Evolutionary conservation across 2,329 filamentous ascomycete genomes (phyloP).

Genomic region (Tolypocladium tropicale): DNA sequence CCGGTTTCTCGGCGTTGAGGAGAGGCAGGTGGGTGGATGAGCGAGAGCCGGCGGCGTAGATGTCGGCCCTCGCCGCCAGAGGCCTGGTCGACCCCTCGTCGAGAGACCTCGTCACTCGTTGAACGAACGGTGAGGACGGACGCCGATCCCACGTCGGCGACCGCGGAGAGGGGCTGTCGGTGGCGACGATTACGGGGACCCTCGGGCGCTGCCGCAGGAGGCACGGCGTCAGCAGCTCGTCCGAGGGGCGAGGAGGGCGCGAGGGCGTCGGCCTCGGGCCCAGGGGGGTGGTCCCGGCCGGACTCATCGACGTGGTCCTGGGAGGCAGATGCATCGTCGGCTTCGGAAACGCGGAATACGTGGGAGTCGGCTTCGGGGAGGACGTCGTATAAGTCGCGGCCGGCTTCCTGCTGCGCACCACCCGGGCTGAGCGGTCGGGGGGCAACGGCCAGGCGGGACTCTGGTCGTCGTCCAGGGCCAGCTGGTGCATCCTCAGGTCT

Average conservation of each 20-base stretch:
- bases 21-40: conserved; percentile 12
- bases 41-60: conserved; percentile 13
- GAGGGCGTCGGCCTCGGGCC: conserved; percentile 10
- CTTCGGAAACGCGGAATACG: conserved; percentile 34
- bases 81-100: neutral
- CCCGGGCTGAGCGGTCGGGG: conserved; percentile 9
- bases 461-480: conserved; percentile 3
- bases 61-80: conserved; percentile 1
- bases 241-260: conserved; percentile 18
- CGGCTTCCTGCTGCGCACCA: conserved; percentile 2
- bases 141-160: neutral
- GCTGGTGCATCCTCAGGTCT: conserved; percentile 13
- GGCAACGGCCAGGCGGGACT: conserved; percentile 16
- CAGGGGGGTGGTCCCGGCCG: neutral
- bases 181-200: neutral
- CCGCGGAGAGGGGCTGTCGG: neutral
- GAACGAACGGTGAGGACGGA: conserved; percentile 1
- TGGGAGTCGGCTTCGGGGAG: conserved; percentile 13
- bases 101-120: neutral
- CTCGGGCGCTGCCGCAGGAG: conserved; percentile 6
- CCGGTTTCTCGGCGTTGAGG: conserved; percentile 6
- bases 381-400: neutral
- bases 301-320: neutral
- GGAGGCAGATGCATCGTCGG: conserved; percentile 5
- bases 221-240: conserved; percentile 13